These are phyloP conservation scores for Penicillium ochrochloron DNA, from an alignment of 495 filamentous ascomycete species.

Conservation along the genomic window DNA sequence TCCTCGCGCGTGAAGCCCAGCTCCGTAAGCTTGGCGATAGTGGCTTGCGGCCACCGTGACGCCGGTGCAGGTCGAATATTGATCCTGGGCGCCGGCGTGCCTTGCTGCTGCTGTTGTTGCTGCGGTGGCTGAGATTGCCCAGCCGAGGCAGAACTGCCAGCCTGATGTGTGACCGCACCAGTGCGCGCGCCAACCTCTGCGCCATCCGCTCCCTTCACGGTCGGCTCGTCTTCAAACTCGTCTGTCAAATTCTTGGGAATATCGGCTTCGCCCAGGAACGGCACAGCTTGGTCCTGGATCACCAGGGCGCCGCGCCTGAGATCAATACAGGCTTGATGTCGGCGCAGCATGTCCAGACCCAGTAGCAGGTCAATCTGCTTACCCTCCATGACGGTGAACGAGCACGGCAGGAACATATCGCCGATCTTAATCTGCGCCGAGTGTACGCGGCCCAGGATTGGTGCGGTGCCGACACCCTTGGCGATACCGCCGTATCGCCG, in stretches of 20 bases:
- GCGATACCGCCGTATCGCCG: constrained; percentile 89
- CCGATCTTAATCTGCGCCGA: constrained; percentile 94
- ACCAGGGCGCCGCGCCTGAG: constrained; percentile 76
- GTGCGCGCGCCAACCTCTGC: constrained; percentile 82
- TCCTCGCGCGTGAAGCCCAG: constrained; percentile 79
- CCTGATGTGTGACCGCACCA: constrained; percentile 76
- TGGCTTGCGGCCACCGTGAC: constrained; percentile 47
- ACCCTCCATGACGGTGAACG: constrained; percentile 99
- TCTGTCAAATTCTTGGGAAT: constrained; percentile 80
- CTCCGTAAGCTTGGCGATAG: constrained; percentile 68
- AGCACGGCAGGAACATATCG: constrained; percentile 82
- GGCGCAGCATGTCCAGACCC: constrained; percentile 93
- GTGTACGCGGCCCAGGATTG: constrained; percentile 93
- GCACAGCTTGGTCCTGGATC: constrained; percentile 85
- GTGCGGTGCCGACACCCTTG: constrained; percentile 89
- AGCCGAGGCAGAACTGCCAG: constrained; percentile 35
- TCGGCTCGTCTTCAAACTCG: constrained; percentile 76
- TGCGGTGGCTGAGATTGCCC: constrained; percentile 22
- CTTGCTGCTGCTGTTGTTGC: constrained; percentile 8
- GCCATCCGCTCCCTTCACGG: constrained; percentile 82
- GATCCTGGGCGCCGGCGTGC: constrained; percentile 26
- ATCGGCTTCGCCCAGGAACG: constrained; percentile 89
- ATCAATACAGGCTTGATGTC: constrained; percentile 92
- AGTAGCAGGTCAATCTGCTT: constrained; percentile 96
- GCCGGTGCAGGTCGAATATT: constrained; percentile 41